phyloP scores from a whole-genome alignment of 2,329 filamentous ascomycete species.

The Xylariaceae sp. region DNA sequence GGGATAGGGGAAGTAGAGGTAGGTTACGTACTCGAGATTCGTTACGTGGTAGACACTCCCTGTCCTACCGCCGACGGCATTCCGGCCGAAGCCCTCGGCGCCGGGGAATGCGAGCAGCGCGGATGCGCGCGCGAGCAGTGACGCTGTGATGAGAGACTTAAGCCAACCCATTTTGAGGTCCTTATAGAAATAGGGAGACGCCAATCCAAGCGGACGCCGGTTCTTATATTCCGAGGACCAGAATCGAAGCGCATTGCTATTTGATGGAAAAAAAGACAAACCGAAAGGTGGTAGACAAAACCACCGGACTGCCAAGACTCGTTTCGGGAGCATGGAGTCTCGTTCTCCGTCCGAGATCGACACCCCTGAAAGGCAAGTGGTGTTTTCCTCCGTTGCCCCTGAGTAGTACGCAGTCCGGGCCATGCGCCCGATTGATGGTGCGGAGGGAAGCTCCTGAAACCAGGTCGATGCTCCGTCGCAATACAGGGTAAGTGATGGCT shows the following conservation, averaged over 20 bases:
- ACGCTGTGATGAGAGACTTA: constrained; percentile 6
- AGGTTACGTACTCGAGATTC: constrained; percentile 36
- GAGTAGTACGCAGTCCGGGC: background rate
- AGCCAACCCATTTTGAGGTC: constrained; percentile 22
- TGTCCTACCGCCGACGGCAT: constrained; percentile 42
- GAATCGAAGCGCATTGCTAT: background rate
- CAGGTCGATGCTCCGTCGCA: too few relatives aligned
- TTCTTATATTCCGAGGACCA: too few relatives aligned
- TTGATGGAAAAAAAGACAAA: too few relatives aligned
- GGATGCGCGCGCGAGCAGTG: constrained; percentile 11
- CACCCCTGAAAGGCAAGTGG: background rate
- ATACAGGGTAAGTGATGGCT: too few relatives aligned
- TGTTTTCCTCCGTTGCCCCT: background rate
- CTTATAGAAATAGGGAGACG: too few relatives aligned
- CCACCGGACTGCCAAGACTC: too few relatives aligned
- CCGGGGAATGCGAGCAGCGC: constrained; percentile 41
- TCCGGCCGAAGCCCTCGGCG: constrained; percentile 45
- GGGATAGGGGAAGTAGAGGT: background rate
- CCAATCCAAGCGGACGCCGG: background rate
- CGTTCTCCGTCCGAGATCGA: constrained; percentile 6
- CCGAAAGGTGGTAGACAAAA: too few relatives aligned
- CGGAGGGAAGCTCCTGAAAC: too few relatives aligned
- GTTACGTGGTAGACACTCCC: constrained; percentile 45
- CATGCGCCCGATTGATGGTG: background rate
- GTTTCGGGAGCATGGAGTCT: too few relatives aligned